phyloP scores from a whole-genome alignment of 2,329 filamentous ascomycete species.

The Penicillium carneum region DNA sequence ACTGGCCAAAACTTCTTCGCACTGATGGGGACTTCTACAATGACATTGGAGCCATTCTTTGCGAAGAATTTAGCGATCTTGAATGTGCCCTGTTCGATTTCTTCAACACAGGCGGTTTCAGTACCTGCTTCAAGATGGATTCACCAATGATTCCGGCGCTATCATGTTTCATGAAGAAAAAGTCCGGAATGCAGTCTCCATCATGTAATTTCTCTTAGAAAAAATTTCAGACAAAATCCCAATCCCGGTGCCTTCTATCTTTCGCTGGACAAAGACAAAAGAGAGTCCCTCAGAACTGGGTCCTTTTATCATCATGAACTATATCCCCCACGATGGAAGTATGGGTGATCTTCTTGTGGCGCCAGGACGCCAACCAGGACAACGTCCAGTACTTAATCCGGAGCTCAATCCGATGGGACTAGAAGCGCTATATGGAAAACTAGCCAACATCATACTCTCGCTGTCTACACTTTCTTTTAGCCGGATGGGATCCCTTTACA shows the following conservation, averaged over 20 bases:
- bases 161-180: constrained; percentile 44
- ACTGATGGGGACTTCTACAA: too few relatives aligned
- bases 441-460: constrained; percentile 3
- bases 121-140: too few relatives aligned
- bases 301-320: constrained; percentile 49
- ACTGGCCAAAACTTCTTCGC: too few relatives aligned
- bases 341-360: constrained; percentile 17
- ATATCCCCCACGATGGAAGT: constrained; percentile 19
- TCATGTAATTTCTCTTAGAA: constrained; percentile 28
- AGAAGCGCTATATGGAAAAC: constrained; percentile 31
- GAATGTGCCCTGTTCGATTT: too few relatives aligned
- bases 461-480: neutral
- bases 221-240: constrained; percentile 11
- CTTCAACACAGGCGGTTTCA: too few relatives aligned
- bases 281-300: constrained; percentile 31
- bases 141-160: constrained; percentile 11
- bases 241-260: constrained; percentile 21
- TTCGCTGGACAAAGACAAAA: neutral
- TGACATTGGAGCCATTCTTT: too few relatives aligned
- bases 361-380: neutral
- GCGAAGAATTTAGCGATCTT: too few relatives aligned
- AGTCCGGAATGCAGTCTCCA: constrained; percentile 40
- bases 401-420: constrained; percentile 43
- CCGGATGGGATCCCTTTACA: neutral
- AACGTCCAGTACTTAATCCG: constrained; percentile 35